These are phyloP conservation scores for Gossypium lobatum DNA, from an alignment of 441 rosid genomes.

Conservation along the genomic window DNA sequence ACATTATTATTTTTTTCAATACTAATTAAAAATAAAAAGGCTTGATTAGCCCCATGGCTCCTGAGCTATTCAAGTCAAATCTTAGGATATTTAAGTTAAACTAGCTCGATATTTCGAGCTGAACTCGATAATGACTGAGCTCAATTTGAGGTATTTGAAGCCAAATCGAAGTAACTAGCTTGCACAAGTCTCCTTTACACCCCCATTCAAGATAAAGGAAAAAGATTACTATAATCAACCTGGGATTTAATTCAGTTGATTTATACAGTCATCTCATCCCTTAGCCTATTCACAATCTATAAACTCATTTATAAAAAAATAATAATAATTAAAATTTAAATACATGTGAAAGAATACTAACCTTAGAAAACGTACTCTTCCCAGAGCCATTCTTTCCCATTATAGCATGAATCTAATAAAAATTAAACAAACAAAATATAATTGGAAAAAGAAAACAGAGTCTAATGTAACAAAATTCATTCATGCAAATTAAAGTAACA, in stretches of 20 bases:
- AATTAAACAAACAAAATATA: neutral
- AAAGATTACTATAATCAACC: neutral
- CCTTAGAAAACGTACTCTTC: slow-evolving; percentile 93
- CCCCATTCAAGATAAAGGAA: neutral
- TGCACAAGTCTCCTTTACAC: neutral
- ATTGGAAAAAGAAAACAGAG: neutral
- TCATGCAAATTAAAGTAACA: neutral
- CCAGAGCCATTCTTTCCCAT: slow-evolving; percentile 99
- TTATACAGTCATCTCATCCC: neutral
- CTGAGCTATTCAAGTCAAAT: too few relatives aligned
- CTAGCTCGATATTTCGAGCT: too few relatives aligned
- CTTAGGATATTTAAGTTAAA: too few relatives aligned
- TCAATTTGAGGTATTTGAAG: too few relatives aligned
- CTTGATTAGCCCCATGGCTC: too few relatives aligned
- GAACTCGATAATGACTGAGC: too few relatives aligned
- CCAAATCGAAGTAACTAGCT: neutral
- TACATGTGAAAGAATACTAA: slow-evolving; percentile 14
- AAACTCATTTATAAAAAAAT: neutral
- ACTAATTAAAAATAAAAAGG: too few relatives aligned
- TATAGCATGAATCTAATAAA: slow-evolving; percentile 68
- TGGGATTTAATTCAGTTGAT: neutral
- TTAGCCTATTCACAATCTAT: neutral
- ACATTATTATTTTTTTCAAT: too few relatives aligned
- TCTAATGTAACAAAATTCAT: neutral
- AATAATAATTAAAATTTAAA: neutral